These are phyloP conservation scores for Quercus phellos DNA, from an alignment of 331 rosid genomes.

Conservation along the genomic window DNA sequence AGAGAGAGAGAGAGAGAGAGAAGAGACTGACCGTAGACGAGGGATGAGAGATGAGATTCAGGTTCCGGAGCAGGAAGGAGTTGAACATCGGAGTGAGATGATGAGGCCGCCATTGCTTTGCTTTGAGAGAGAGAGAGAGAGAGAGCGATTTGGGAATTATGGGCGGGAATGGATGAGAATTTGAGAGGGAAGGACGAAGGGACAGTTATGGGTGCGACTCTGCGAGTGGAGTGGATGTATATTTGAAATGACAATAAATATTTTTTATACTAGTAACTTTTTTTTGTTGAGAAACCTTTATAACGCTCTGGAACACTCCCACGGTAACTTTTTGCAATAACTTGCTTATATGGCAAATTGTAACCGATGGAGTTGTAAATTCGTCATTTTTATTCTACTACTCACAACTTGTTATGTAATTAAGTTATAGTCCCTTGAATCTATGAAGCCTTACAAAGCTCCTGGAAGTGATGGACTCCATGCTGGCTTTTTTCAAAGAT, in stretches of 20 bases:
- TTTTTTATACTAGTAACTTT: too few relatives aligned
- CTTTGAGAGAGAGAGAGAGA: neutral
- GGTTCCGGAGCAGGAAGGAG: constrained; percentile 30
- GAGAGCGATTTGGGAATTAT: neutral
- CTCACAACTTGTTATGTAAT: too few relatives aligned
- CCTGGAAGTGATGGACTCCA: too few relatives aligned
- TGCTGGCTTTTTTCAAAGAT: too few relatives aligned
- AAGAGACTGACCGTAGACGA: constrained; percentile 47
- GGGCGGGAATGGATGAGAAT: neutral
- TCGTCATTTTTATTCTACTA: rapidly evolving
- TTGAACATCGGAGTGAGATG: constrained; percentile 32
- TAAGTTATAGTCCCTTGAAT: too few relatives aligned
- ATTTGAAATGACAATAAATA: neutral
- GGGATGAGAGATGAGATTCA: constrained; percentile 54
- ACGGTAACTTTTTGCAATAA: too few relatives aligned
- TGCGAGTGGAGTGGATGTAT: neutral
- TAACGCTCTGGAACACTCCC: too few relatives aligned
- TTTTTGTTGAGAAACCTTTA: too few relatives aligned
- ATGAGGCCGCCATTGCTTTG: constrained; percentile 44
- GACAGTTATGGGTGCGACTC: neutral
- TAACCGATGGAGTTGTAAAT: rapidly evolving
- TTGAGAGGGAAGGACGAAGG: neutral
- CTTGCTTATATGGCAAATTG: rapidly evolving
- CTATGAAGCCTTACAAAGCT: too few relatives aligned
- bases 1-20: neutral